phyloP scores from a whole-genome alignment of 768 basidiomycete genomes.

The Tephrocybe sp. region DNA sequence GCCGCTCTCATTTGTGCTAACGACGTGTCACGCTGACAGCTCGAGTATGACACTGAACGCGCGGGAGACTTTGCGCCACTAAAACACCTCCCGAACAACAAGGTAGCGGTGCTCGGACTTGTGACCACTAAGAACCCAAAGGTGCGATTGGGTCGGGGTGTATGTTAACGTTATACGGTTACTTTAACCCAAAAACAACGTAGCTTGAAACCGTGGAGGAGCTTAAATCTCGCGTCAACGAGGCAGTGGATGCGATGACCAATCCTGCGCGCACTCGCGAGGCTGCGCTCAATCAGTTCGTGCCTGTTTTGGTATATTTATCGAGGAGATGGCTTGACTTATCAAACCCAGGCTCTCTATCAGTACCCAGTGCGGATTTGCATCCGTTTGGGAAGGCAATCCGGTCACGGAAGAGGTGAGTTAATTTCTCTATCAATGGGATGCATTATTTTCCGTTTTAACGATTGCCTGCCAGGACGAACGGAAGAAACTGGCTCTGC shows the following conservation, averaged over 20 bases:
- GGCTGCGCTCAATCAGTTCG: conserved; percentile 53
- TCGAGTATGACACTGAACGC: conserved; percentile 67
- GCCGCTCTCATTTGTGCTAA: conserved; percentile 2
- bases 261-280: conserved; percentile 43
- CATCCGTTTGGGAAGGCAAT: conserved; percentile 59
- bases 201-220: conserved; percentile 52
- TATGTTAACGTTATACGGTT: not conserved
- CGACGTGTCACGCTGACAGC: conserved; percentile 30
- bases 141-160: conserved; percentile 22
- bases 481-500: conserved; percentile 43
- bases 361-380: conserved; percentile 67
- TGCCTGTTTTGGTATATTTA: conserved; percentile 9
- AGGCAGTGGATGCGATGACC: conserved; percentile 51
- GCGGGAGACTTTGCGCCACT: conserved; percentile 62
- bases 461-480: conserved; percentile 37
- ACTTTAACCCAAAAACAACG: too few relatives aligned
- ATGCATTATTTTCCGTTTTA: not conserved
- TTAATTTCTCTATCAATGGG: not conserved
- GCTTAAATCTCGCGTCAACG: conserved; percentile 49
- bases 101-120: conserved; percentile 47
- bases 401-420: conserved; percentile 48
- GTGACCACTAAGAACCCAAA: conserved; percentile 49
- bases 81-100: conserved; percentile 47
- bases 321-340: too few relatives aligned
- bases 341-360: conserved; percentile 57